Evolutionary conservation across 73 alveolate species (phyloP), one percentile per base, ranked within the genome.

Genomic region (Blepharisma stoltei): DNA sequence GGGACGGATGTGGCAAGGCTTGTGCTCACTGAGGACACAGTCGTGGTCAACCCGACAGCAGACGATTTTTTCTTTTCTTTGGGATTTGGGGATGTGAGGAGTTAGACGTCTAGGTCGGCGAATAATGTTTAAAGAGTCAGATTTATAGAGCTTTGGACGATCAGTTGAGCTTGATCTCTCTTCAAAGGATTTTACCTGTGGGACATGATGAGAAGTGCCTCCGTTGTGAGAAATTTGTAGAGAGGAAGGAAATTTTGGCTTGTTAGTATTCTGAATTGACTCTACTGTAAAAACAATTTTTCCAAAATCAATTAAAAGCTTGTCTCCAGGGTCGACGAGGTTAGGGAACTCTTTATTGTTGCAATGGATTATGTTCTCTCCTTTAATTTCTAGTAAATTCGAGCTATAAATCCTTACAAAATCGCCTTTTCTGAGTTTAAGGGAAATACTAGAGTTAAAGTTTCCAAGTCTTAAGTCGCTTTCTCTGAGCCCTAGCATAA

Each of bases 11-110:
- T 71, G 68, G 37, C 80, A 45, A 23, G 88, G 83, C 54, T 85
- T 85, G 47, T 67, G 86, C 7, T 73, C 83, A 20, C 69, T 55
- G n/a, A 85, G 18, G 48, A 55, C 83, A 85, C 88, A 80, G 54
- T 85, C 92, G 50, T 45, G 37, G 37, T 85, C 92, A 5, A 85
- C 92, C 27, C 83, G 53, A 70, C 92, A 85, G 1, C 69, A 43
- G 6, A 85, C 49, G 23, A 80, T 78, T 25, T 68, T 78, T 48
- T 48, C 69, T 25, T 69, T 88, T 60, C 80, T 54, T 76, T 78
- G 38, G 8, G n/a, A 6, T 54, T 78, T 78, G 14, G 73, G 73
- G 66, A 20, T 52, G 18, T 20, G 73, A 8, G 46, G 37, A 8
- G 14, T 60, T 9, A 38, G 73, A 2, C 73, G 14, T 20, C 23